A percentile compares a stretch with the other conserved stretches of the same genome.
Evolutionary conservation across 371 early-diverging fungal species (phyloP).

Genomic region (Lichtheimia corymbifera): DNA sequence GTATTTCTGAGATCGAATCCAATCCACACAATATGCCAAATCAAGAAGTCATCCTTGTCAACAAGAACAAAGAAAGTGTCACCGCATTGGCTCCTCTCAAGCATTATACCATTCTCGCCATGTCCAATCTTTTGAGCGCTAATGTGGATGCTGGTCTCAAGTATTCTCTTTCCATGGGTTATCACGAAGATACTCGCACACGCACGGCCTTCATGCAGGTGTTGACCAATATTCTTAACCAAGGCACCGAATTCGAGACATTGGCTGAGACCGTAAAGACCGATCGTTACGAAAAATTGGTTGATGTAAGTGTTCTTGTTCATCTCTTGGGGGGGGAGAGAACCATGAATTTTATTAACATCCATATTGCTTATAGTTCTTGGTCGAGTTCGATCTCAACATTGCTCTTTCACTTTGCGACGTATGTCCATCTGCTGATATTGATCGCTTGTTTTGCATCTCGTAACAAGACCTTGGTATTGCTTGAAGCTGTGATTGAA

Average conservation of each 20-base stretch:
- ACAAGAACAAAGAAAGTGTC: slow-evolving; percentile 57
- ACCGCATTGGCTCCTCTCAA: slow-evolving; percentile 71
- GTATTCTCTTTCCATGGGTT: slow-evolving; percentile 88
- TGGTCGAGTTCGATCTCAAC: slow-evolving; percentile 67
- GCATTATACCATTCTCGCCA: slow-evolving; percentile 82
- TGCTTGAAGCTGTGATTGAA: slow-evolving; percentile 82
- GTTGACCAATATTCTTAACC: slow-evolving; percentile 85
- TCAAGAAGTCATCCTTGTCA: slow-evolving; percentile 19
- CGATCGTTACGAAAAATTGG: slow-evolving; percentile 73
- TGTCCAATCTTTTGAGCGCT: slow-evolving; percentile 87
- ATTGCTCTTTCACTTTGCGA: slow-evolving; percentile 84
- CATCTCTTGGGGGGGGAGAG: not conserved
- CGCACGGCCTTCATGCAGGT: slow-evolving; percentile 92
- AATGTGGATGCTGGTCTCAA: slow-evolving; percentile 91
- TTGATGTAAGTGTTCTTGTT: slow-evolving; percentile 55
- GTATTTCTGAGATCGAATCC: slow-evolving; percentile 53
- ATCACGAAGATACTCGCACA: slow-evolving; percentile 88
- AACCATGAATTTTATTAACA: slow-evolving; percentile 1
- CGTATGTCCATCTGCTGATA: slow-evolving; percentile 83
- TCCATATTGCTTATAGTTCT: slow-evolving; percentile 31
- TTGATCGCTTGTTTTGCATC: slow-evolving; percentile 88
- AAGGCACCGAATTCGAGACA: slow-evolving; percentile 86
- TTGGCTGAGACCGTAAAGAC: slow-evolving; percentile 77
- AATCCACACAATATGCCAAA: slow-evolving; percentile 9
- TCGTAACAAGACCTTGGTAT: slow-evolving; percentile 64